These are phyloP conservation scores for Solanum tarapatanum DNA, from an alignment of 257 asterid species.

Conservation along the genomic window DNA sequence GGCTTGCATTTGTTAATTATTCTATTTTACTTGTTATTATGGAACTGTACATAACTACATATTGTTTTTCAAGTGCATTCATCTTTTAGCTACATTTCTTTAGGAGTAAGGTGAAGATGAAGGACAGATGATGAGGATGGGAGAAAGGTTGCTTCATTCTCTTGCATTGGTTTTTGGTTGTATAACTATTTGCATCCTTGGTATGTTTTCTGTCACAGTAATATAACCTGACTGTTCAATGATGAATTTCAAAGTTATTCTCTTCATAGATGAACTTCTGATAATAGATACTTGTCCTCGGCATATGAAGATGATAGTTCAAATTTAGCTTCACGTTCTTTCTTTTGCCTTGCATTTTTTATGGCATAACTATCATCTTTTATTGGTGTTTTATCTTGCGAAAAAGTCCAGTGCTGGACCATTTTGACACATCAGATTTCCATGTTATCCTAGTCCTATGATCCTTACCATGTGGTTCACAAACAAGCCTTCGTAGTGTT, in stretches of 20 bases:
- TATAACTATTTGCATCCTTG: conserved; percentile 76
- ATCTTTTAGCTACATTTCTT: conserved; percentile 9
- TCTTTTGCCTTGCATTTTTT: not conserved
- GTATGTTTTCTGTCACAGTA: conserved; percentile 25
- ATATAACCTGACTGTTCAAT: not conserved
- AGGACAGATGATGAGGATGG: conserved; percentile 85
- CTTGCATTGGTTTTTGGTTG: conserved; percentile 77
- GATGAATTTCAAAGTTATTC: not conserved
- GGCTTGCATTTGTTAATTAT: too few relatives aligned
- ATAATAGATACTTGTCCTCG: not conserved
- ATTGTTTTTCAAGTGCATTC: not conserved
- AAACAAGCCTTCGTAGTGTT: not conserved
- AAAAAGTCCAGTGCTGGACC: not conserved
- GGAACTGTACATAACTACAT: not conserved
- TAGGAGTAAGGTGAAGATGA: conserved; percentile 96
- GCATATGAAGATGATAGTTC: not conserved
- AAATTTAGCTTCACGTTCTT: not conserved
- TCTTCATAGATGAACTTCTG: not conserved
- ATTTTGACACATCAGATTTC: not conserved
- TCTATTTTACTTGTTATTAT: too few relatives aligned
- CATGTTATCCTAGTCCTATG: not conserved
- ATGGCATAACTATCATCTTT: not conserved
- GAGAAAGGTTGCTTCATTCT: conserved; percentile 79
- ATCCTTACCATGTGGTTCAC: not conserved
- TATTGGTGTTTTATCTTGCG: not conserved